These are phyloP conservation scores for Cladosporium velox DNA, from an alignment of 2,329 filamentous ascomycete species.

Conservation along the genomic window DNA sequence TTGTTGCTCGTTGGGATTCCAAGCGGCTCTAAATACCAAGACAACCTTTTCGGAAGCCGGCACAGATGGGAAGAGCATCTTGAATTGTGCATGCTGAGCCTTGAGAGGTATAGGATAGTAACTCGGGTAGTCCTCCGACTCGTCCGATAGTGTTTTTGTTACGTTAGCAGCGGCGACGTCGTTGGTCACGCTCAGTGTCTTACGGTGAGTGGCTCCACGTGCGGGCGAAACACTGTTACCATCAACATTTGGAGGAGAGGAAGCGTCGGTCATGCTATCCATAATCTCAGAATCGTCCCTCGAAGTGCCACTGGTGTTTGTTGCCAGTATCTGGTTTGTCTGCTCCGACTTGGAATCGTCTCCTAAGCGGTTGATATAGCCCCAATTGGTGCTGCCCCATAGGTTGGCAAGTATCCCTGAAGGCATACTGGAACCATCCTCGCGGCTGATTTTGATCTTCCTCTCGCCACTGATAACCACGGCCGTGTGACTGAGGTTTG, in stretches of 20 bases:
- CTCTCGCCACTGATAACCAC: conserved; percentile 79
- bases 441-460: conserved; percentile 60
- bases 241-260: conserved; percentile 7
- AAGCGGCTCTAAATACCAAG: conserved; percentile 89
- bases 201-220: conserved; percentile 28
- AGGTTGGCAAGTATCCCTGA: conserved; percentile 88
- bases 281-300: conserved; percentile 25
- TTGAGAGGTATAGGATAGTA: conserved; percentile 73
- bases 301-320: neutral
- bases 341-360: conserved; percentile 48
- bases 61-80: conserved; percentile 83
- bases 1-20: conserved; percentile 74
- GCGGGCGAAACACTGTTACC: conserved; percentile 9
- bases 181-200: conserved; percentile 33
- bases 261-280: conserved; percentile 21
- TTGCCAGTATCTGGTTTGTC: conserved; percentile 12
- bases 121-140: conserved; percentile 63
- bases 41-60: conserved; percentile 78
- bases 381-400: conserved; percentile 89
- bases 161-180: conserved; percentile 16
- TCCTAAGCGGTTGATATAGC: conserved; percentile 63
- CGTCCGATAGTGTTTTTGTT: conserved; percentile 23
- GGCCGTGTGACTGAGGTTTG: conserved; percentile 82
- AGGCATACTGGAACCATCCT: conserved; percentile 69
- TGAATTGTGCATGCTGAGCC: conserved; percentile 89